Evolutionary conservation across 768 basidiomycete species (phyloP).

Genomic region (Sutorius australiensis): DNA sequence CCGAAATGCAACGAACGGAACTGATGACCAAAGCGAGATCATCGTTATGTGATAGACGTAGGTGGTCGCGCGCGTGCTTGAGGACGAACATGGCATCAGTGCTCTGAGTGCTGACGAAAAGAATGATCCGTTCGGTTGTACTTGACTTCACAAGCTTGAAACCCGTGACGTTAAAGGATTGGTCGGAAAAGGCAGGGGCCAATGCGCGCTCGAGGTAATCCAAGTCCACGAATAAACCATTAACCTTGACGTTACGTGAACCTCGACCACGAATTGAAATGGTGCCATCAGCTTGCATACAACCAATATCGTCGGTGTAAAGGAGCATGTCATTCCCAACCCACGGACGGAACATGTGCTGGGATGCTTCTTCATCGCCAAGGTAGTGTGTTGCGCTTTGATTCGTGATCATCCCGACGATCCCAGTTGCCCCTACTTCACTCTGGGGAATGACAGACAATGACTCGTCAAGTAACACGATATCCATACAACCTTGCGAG

Average conservation of each 20-base stretch:
- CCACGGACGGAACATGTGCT: constrained; percentile 16
- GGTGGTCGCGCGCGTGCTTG: constrained; percentile 12
- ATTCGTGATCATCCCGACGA: constrained; percentile 9
- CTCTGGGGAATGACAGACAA: constrained; percentile 6
- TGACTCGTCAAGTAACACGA: constrained; percentile 14
- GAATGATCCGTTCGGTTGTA: constrained; percentile 2
- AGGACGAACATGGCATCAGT: constrained; percentile 8
- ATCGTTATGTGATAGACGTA: constrained; percentile 3
- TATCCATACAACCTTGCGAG: constrained; percentile 7
- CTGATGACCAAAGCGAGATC: constrained; percentile 9
- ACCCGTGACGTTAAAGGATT: constrained; percentile 1
- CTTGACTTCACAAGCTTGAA: constrained; percentile 16
- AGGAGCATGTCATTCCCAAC: constrained; percentile 10
- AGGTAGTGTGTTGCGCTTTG: constrained; percentile 12
- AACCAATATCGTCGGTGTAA: constrained; percentile 15
- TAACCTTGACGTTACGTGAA: constrained; percentile 16
- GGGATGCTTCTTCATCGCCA: constrained; percentile 12
- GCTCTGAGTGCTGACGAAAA: constrained; percentile 4
- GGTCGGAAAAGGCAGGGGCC: constrained; percentile 11
- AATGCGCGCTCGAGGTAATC: constrained; percentile 16
- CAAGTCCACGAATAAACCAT: constrained; percentile 15
- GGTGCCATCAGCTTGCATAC: constrained; percentile 16
- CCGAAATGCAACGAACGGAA: constrained; percentile 9
- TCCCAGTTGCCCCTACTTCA: constrained; percentile 5
- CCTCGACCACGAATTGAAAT: constrained; percentile 12